Base-by-base conservation (phyloP, 139 green algal species). In the Micractinium conductrix region DNA sequence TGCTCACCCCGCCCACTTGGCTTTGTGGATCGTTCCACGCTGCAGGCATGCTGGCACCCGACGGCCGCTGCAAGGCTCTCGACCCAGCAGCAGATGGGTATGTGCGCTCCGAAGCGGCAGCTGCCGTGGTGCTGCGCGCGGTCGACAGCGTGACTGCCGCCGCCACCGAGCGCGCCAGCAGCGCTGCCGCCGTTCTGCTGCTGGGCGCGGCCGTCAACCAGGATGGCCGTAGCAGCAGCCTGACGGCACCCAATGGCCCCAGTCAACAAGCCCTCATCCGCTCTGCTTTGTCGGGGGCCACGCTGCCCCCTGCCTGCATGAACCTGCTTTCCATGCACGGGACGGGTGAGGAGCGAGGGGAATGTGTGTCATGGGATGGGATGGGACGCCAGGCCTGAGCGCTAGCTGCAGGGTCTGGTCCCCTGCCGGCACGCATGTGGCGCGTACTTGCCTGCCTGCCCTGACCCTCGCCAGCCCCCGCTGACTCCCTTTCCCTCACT, bases 11-110 rank as follows among this genome's bases (percentile, higher is more conserved):
- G 85, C 45, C 8, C 35, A 53, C 81, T 9, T 86, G 88, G 0
- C 22, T 93, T n/a, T n/a, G n/a, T n/a, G n/a, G n/a, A n/a, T n/a
- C 5, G 30, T 79, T n/a, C 6, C 81, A 63, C 26, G 60, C 70
- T 37, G 30, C 86, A 79, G 81, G 74, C 63, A 89, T 89, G 86
- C 72, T 89, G 30, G 38, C 72, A 0, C 82, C 89, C 30, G 95
- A 97, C 44, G 95, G 94, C 63, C 87, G 95, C 37, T 98, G 95
- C 89, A 97, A 98, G 89, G 94, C 95, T 2, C 86, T 98, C 60
- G 95, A 98, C 58, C 84, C 90, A 10, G 62, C 87, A 22, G 95
- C 95, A 12, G 93, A 98, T 75, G 95, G 95, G 22, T 98, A 97
- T 79, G 92, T 95, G 28, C 84, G 94, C 2, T 90, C 85, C 0